Base-by-base conservation (phyloP, 148 eudicot genomes). In the Rhododendron ferrugineum region DNA sequence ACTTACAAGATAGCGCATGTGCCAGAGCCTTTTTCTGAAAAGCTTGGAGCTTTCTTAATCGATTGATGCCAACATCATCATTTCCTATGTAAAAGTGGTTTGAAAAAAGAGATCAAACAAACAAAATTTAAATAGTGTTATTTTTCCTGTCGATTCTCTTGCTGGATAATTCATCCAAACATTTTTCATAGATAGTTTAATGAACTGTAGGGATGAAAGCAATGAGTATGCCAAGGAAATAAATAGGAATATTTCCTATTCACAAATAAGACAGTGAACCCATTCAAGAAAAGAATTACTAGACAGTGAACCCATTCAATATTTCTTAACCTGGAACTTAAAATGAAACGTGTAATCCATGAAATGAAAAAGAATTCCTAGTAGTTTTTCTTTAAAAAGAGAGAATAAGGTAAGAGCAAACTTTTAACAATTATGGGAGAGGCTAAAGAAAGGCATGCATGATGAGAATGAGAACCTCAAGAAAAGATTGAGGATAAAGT, bases 1-100 rank as follows among this genome's bases (percentile, higher is more conserved):
- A 88, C 98, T 97, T 91, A 97, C 99, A 97, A 30, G 95, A 95
- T 82, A 97, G 83, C 32, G 98, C 98, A 90, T 97, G 98, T 26
- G 87, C 93, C 40, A 97, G 89, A 83, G 93, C 99, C 91, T 90
- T 95, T 89, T 89, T 92, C 91, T 97, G 99, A 84, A 97, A 97
- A 84, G 93, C 91, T 15, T 97, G 94, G 81, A 97, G 95, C 80
- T 92, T 95, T 56, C 82, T 91, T 84, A 95, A 86, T 62, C 99
- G 88, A 83, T 82, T 82, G 34, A 81, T 32, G 82, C 95, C 92
- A 81, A 80, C 88, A 73, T 86, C 89, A 60, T 87, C 84, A 86
- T 86, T 78, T 81, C 87, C 95, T 93, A 36, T 6, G 49, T 73
- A 84, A 14, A 5, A 5, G 11, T 68, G 83, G 62, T 74, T 80